Conservation (phyloP, 768 basidiomycete genomes). For the Lentinula sp. region DNA sequence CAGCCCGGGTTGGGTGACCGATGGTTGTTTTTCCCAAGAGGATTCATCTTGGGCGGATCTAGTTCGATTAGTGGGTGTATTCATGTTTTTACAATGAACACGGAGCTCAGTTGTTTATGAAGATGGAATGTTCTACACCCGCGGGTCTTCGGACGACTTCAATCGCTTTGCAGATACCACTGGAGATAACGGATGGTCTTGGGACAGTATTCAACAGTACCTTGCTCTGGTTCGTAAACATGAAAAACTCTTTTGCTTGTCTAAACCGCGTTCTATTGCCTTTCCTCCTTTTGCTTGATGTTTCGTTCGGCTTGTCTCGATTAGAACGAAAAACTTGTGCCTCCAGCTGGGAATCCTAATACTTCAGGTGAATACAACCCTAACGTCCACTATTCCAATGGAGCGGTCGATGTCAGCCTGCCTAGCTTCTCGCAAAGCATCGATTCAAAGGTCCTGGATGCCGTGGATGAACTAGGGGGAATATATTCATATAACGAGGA, state of each 20-base stretch:
- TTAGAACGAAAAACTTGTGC: conserved; percentile 21
- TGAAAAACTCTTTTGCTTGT: background rate
- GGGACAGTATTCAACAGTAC: conserved; percentile 14
- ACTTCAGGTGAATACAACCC: conserved; percentile 27
- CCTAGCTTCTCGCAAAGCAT: conserved; percentile 19
- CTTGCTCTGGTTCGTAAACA: conserved; percentile 8
- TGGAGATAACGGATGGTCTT: conserved; percentile 18
- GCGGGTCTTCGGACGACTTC: conserved; percentile 15
- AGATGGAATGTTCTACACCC: conserved; percentile 15
- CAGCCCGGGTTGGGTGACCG: conserved; percentile 12
- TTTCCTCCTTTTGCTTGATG: background rate
- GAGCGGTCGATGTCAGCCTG: conserved; percentile 23
- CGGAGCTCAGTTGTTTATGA: background rate
- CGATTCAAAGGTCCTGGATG: conserved; percentile 28
- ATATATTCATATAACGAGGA: conserved; percentile 31
- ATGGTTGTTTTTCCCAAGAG: conserved; percentile 12
- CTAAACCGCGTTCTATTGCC: background rate
- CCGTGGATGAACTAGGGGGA: conserved; percentile 23
- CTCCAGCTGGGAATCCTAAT: conserved; percentile 24
- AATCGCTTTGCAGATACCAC: conserved; percentile 13
- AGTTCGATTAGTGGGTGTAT: conserved; percentile 11
- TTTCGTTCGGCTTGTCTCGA: background rate
- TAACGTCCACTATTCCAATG: conserved; percentile 20
- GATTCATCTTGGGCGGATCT: conserved; percentile 14
- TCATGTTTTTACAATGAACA: background rate